Conservation (phyloP, 1,284 basidiomycete species). For the Peniophora sp. region DNA sequence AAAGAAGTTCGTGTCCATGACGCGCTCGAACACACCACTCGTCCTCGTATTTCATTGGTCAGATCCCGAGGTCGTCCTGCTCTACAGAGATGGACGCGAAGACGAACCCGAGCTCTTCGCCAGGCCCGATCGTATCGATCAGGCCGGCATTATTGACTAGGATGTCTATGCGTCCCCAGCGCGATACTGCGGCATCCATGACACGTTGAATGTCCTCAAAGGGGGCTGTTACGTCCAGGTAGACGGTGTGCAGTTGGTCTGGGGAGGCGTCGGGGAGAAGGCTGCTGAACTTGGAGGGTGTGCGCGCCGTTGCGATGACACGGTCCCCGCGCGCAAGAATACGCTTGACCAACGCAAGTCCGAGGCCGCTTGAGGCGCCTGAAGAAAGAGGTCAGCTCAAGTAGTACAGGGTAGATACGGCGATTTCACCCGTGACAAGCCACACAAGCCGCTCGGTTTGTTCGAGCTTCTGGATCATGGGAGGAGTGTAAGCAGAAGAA, state of each 20-base stretch:
- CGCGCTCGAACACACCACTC: not conserved
- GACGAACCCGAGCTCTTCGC: not conserved
- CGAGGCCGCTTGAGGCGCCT: slow-evolving; percentile 29
- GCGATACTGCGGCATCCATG: not conserved
- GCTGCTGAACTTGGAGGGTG: not conserved
- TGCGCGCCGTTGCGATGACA: not conserved
- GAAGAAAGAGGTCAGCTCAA: not conserved
- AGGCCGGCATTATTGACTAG: not conserved
- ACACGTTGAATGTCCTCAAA: not conserved
- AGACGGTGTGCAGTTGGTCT: not conserved
- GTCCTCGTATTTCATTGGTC: not conserved
- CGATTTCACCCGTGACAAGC: slow-evolving; percentile 18
- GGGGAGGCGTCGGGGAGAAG: slow-evolving; percentile 11
- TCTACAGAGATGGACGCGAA: not conserved
- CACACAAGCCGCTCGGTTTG: slow-evolving; percentile 10
- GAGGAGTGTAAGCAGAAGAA: not conserved
- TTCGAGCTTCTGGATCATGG: not conserved
- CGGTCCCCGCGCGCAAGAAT: slow-evolving; percentile 19
- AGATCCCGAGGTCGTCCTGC: not conserved
- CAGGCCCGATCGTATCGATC: not conserved
- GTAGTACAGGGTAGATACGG: not conserved
- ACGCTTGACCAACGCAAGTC: slow-evolving; percentile 18
- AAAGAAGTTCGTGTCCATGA: not conserved
- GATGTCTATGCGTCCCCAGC: not conserved
- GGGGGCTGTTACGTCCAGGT: not conserved